A percentile compares a stretch with the other conserved stretches of the same genome.
phyloP scores from a whole-genome alignment of 495 filamentous ascomycete genomes.

The Annulohypoxylon maeteangense region DNA sequence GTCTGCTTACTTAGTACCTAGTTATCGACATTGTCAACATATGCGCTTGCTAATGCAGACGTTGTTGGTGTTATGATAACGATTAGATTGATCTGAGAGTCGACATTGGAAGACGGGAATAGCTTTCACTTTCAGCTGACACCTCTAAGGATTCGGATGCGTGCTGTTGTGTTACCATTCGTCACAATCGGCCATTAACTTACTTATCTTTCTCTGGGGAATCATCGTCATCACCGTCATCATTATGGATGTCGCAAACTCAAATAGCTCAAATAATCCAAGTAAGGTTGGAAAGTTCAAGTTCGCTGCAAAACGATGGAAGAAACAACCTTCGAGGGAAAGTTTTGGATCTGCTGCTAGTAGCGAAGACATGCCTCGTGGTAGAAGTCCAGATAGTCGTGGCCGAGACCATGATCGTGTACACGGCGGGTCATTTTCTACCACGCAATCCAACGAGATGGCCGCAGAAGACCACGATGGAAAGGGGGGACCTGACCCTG shows the following conservation, averaged over 20 bases:
- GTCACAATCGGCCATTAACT: not conserved
- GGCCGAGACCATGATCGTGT: constrained; percentile 40
- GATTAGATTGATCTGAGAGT: not conserved
- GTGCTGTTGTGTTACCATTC: constrained; percentile 28
- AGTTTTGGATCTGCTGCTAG: constrained; percentile 51
- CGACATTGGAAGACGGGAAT: not conserved
- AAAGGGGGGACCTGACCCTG: constrained; percentile 19
- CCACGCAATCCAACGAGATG: constrained; percentile 39
- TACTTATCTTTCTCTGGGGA: not conserved
- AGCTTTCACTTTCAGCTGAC: not conserved
- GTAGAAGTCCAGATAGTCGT: constrained; percentile 32
- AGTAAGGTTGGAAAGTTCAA: constrained; percentile 59
- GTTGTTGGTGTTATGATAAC: not conserved
- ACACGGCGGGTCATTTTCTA: constrained; percentile 41
- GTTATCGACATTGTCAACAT: not conserved
- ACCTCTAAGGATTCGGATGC: constrained; percentile 9
- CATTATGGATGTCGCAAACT: constrained; percentile 42
- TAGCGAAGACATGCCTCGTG: constrained; percentile 46
- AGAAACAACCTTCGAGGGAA: constrained; percentile 53
- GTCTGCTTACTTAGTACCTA: not conserved
- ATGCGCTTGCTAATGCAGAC: constrained; percentile 8
- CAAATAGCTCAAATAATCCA: constrained; percentile 35
- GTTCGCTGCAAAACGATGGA: constrained; percentile 57
- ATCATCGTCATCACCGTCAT: constrained; percentile 21
- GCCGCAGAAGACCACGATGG: constrained; percentile 31